Evolutionary conservation across 2,329 filamentous ascomycete species (phyloP).

Genomic region (Neofusicoccum ribis): DNA sequence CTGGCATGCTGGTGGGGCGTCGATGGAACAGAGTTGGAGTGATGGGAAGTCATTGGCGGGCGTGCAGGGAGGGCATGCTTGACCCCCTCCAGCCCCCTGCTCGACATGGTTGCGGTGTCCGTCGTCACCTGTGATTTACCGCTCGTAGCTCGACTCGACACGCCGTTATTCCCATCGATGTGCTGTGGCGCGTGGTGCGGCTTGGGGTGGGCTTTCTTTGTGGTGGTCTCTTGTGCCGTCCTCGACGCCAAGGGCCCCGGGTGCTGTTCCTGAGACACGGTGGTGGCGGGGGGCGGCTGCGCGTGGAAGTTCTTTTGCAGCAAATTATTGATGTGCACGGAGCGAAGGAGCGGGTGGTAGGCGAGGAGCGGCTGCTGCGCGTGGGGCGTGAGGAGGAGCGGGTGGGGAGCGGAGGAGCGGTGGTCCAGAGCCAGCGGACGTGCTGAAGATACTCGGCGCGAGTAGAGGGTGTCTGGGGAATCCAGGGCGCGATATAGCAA

Average conservation of each 20-base stretch:
- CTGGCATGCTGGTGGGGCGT: conserved; percentile 88
- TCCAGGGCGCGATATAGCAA: conserved; percentile 25
- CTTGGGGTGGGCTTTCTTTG: conserved; percentile 32
- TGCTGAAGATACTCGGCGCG: conserved; percentile 19
- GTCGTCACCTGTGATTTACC: conserved; percentile 42
- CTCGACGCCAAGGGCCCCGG: conserved; percentile 18
- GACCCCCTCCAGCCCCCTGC: conserved; percentile 31
- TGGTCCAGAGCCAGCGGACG: conserved; percentile 22
- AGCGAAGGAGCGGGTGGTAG: conserved; percentile 28
- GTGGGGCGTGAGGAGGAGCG: conserved; percentile 20
- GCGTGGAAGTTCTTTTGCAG: conserved; percentile 24
- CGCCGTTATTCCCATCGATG: conserved; percentile 40
- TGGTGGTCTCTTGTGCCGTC: conserved; percentile 22
- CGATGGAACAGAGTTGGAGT: conserved; percentile 89
- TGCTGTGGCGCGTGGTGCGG: conserved; percentile 29
- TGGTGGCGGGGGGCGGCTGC: conserved; percentile 34
- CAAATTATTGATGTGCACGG: conserved; percentile 32
- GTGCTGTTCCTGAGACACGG: conserved; percentile 38
- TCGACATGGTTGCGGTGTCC: conserved; percentile 31
- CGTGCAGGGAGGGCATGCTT: conserved; percentile 37
- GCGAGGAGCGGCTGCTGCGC: conserved; percentile 27
- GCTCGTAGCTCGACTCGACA: conserved; percentile 33
- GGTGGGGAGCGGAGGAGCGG: conserved; percentile 19
- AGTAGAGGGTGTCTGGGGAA: conserved; percentile 21
- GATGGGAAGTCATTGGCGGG: conserved; percentile 57